A percentile compares a stretch with the other conserved stretches of the same genome.
Conservation (phyloP, 192 early-diverging fungal species). For the Phycomyces nitens region DNA sequence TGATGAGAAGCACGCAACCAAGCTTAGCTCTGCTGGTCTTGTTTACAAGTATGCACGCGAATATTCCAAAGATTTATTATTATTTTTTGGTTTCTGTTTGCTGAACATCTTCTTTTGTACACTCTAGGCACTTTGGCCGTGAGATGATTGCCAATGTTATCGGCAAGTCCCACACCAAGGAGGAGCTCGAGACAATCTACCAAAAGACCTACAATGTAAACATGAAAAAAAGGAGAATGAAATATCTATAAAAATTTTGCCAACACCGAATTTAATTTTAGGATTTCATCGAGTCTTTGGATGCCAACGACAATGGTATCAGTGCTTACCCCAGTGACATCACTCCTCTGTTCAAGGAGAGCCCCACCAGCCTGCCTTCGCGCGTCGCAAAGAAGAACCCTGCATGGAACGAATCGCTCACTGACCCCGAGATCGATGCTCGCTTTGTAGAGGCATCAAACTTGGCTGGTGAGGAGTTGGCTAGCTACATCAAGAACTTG, state of each 20-base stretch:
- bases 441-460: slow-evolving; percentile 65
- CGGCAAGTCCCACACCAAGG: slow-evolving; percentile 44
- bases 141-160: slow-evolving; percentile 68
- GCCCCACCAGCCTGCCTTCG: slow-evolving; percentile 68
- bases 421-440: slow-evolving; percentile 65
- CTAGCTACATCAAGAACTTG: slow-evolving; percentile 63
- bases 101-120: background rate
- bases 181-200: slow-evolving; percentile 66
- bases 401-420: slow-evolving; percentile 81
- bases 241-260: background rate
- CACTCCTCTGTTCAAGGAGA: slow-evolving; percentile 77
- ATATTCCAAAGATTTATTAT: background rate
- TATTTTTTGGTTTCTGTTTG: background rate
- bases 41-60: slow-evolving; percentile 74
- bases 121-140: slow-evolving; percentile 75
- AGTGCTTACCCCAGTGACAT: slow-evolving; percentile 78
- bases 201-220: slow-evolving; percentile 76
- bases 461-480: slow-evolving; percentile 78
- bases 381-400: slow-evolving; percentile 88
- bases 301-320: slow-evolving; percentile 93
- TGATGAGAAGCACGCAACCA: slow-evolving; percentile 67
- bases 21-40: slow-evolving; percentile 92
- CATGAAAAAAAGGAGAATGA: background rate
- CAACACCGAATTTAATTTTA: background rate
- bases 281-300: slow-evolving; percentile 75